A percentile compares a stretch with the other conserved stretches of the same genome.
These are phyloP conservation scores for Penicillium diatomitis DNA, from an alignment of 495 filamentous ascomycete genomes.

Conservation along the genomic window DNA sequence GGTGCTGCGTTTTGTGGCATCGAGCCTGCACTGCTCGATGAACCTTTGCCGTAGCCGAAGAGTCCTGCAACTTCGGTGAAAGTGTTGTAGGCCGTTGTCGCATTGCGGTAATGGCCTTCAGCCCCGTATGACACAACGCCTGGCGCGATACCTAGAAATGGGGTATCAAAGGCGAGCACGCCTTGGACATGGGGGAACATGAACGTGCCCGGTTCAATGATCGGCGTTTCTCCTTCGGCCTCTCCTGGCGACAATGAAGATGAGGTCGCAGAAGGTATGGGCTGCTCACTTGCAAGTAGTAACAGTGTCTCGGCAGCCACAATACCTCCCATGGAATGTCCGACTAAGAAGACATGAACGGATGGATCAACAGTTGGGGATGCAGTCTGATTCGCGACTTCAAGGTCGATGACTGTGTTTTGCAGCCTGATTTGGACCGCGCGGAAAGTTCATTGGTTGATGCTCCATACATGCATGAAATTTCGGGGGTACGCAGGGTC, in stretches of 20 bases:
- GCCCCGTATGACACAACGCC: slow-evolving; percentile 84
- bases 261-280: slow-evolving; percentile 36
- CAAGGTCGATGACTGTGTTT: slow-evolving; percentile 87
- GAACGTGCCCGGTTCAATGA: slow-evolving; percentile 29
- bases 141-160: slow-evolving; percentile 82
- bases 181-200: slow-evolving; percentile 69
- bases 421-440: slow-evolving; percentile 53
- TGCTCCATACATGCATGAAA: background rate
- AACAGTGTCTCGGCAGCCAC: slow-evolving; percentile 84
- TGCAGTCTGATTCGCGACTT: slow-evolving; percentile 72
- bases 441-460: background rate
- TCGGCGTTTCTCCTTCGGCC: slow-evolving; percentile 14
- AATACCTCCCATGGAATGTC: slow-evolving; percentile 96
- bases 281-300: slow-evolving; percentile 56
- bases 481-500: background rate
- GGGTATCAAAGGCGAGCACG: slow-evolving; percentile 90
- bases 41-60: slow-evolving; percentile 45
- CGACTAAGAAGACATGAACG: slow-evolving; percentile 74
- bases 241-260: slow-evolving; percentile 9
- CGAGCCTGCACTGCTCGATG: slow-evolving; percentile 10
- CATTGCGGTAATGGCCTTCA: slow-evolving; percentile 73
- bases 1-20: slow-evolving; percentile 2
- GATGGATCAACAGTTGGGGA: slow-evolving; percentile 84
- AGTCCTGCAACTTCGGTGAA: slow-evolving; percentile 52
- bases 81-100: slow-evolving; percentile 57